phyloP scores from a whole-genome alignment of 1,284 basidiomycete species.

The Microbotryum intermedium region DNA sequence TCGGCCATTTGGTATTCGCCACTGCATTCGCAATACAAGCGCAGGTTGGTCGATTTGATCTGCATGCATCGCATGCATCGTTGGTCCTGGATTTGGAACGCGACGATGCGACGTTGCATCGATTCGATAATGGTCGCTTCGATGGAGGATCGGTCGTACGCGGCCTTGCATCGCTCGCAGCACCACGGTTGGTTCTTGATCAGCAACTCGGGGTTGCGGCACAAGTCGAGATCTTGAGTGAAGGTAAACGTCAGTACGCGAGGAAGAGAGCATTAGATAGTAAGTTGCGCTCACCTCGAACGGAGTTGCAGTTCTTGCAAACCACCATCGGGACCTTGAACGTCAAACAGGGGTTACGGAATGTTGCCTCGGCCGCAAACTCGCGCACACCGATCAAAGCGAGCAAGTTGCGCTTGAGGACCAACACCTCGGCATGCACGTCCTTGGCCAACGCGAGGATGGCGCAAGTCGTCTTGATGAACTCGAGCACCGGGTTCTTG shows the following conservation, averaged over 20 bases:
- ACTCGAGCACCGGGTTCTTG: conserved; percentile 74
- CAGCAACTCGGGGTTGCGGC: conserved; percentile 79
- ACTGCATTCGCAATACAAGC: conserved; percentile 77
- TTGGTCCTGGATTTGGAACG: conserved; percentile 77
- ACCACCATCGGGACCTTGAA: conserved; percentile 80
- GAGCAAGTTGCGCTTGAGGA: conserved; percentile 80
- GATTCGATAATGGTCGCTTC: conserved; percentile 77
- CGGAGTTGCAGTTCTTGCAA: conserved; percentile 78
- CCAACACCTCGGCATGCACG: conserved; percentile 71
- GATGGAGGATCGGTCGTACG: conserved; percentile 77
- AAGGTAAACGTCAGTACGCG: not conserved
- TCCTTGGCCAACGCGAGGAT: conserved; percentile 70
- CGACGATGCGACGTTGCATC: conserved; percentile 60
- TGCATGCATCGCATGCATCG: conserved; percentile 76
- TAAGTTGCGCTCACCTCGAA: conserved; percentile 44
- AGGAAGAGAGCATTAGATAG: not conserved
- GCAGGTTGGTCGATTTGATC: conserved; percentile 76
- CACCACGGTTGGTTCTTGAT: conserved; percentile 35
- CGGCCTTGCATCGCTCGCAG: conserved; percentile 58
- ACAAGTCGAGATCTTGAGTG: conserved; percentile 65
- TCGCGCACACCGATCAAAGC: conserved; percentile 82
- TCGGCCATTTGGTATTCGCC: conserved; percentile 63
- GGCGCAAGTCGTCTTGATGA: conserved; percentile 80
- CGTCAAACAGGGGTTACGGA: conserved; percentile 87
- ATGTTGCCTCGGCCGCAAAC: conserved; percentile 62